A percentile compares a stretch with the other conserved stretches of the same genome.
Conservation (phyloP, 192 early-diverging fungal genomes). For the Backusella luteola region DNA sequence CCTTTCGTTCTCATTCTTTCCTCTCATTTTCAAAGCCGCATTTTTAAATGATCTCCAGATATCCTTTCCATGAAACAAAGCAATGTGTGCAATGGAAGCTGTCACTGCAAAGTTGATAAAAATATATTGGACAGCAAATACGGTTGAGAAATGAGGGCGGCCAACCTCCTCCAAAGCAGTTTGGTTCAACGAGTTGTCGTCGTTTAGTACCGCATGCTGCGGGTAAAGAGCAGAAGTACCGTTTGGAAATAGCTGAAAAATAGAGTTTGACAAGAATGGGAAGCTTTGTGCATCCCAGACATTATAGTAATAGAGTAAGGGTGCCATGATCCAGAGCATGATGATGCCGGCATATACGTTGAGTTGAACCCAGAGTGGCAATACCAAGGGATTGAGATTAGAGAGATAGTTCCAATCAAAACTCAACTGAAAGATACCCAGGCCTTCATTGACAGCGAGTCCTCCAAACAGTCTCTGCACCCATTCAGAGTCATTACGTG, state of each 20-base stretch:
- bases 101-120: constrained; percentile 57
- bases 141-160: constrained; percentile 49
- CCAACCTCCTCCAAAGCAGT: constrained; percentile 45
- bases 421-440: constrained; percentile 41
- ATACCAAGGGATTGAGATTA: constrained; percentile 40
- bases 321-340: constrained; percentile 55
- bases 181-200: constrained; percentile 43
- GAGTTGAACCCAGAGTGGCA: constrained; percentile 67
- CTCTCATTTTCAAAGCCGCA: constrained; percentile 34
- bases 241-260: constrained; percentile 41
- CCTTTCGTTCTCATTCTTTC: neutral
- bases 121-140: constrained; percentile 57
- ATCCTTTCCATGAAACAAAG: constrained; percentile 59
- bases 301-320: constrained; percentile 55
- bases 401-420: constrained; percentile 48
- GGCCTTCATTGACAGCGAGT: constrained; percentile 39
- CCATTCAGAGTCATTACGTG: constrained; percentile 30
- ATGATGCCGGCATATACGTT: constrained; percentile 65
- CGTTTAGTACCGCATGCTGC: constrained; percentile 39
- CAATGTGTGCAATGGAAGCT: constrained; percentile 57
- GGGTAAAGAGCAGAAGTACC: constrained; percentile 40
- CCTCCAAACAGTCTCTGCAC: constrained; percentile 43
- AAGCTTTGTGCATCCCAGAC: constrained; percentile 48
- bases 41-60: constrained; percentile 58
- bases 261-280: constrained; percentile 50